Conservation (phyloP, 1,139 yeast species). For the Pichia terricola region DNA sequence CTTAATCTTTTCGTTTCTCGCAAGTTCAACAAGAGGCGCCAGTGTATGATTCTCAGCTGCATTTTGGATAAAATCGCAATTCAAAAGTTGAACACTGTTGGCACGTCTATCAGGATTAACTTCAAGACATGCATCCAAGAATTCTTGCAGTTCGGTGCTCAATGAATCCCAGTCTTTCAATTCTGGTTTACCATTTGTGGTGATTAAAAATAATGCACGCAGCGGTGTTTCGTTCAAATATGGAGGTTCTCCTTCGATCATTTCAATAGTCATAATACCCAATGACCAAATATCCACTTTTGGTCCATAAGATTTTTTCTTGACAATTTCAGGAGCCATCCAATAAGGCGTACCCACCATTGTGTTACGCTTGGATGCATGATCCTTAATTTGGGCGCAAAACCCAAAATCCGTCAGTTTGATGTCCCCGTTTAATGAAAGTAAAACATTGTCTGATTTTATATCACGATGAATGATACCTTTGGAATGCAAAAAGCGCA, state of each 20-base stretch:
- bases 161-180: constrained; percentile 82
- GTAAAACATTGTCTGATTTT: constrained; percentile 83
- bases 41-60: constrained; percentile 69
- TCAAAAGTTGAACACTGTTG: constrained; percentile 64
- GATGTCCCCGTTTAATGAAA: constrained; percentile 78
- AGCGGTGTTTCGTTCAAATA: constrained; percentile 92
- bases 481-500: constrained; percentile 79
- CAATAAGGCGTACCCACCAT: constrained; percentile 99
- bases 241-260: constrained; percentile 99
- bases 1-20: constrained; percentile 64
- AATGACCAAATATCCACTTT: constrained; percentile 96
- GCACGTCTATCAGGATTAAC: constrained; percentile 83
- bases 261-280: constrained; percentile 96
- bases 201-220: constrained; percentile 82
- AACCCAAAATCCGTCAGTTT: constrained; percentile 86
- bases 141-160: constrained; percentile 54
- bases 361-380: constrained; percentile 79
- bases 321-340: constrained; percentile 99
- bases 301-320: constrained; percentile 90
- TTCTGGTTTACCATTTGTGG: constrained; percentile 92
- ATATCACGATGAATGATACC: constrained; percentile 96
- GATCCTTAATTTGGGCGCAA: constrained; percentile 92
- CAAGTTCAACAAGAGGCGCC: constrained; percentile 83
- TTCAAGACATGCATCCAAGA: constrained; percentile 70
- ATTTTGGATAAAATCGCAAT: constrained; percentile 59